A percentile compares a stretch with the other conserved stretches of the same genome.
These are phyloP conservation scores for Diphasiastrum complanatum DNA, from an alignment of 83 land plant species.

Conservation along the genomic window DNA sequence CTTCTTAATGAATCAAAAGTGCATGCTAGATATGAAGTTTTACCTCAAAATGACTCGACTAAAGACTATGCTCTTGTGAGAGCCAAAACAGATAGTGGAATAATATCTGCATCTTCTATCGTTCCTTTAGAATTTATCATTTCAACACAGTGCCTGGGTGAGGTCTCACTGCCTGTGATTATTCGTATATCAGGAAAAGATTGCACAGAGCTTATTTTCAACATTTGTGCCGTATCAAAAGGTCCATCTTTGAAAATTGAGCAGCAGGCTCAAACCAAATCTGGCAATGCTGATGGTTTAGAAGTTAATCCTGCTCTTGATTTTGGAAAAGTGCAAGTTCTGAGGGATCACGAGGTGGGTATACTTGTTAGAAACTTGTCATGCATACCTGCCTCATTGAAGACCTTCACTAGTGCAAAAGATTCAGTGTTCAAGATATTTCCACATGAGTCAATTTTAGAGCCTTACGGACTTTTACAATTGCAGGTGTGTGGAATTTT, in stretches of 20 bases:
- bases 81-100: slow-evolving; percentile 12
- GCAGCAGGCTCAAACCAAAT: slow-evolving; percentile 11
- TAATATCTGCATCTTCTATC: not conserved
- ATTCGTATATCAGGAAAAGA: slow-evolving; percentile 26
- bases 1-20: slow-evolving; percentile 22
- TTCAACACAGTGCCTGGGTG: slow-evolving; percentile 20
- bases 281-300: slow-evolving; percentile 1
- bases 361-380: slow-evolving; percentile 22
- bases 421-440: slow-evolving; percentile 15
- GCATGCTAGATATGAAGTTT: slow-evolving; percentile 22
- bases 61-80: slow-evolving; percentile 2
- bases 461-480: slow-evolving; percentile 12
- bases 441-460: slow-evolving; percentile 1
- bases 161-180: slow-evolving; percentile 4
- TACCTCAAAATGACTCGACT: slow-evolving; percentile 8
- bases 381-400: slow-evolving; percentile 29
- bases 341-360: slow-evolving; percentile 8
- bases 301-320: slow-evolving; percentile 25
- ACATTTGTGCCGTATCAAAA: not conserved
- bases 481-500: no score
- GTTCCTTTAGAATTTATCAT: slow-evolving; percentile 21
- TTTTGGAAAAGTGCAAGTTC: slow-evolving; percentile 34
- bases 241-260: slow-evolving; percentile 22
- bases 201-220: not conserved
- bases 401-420: slow-evolving; percentile 13